phyloP scores from a whole-genome alignment of 2,329 filamentous ascomycete genomes.

The Calonectria fujianensis region DNA sequence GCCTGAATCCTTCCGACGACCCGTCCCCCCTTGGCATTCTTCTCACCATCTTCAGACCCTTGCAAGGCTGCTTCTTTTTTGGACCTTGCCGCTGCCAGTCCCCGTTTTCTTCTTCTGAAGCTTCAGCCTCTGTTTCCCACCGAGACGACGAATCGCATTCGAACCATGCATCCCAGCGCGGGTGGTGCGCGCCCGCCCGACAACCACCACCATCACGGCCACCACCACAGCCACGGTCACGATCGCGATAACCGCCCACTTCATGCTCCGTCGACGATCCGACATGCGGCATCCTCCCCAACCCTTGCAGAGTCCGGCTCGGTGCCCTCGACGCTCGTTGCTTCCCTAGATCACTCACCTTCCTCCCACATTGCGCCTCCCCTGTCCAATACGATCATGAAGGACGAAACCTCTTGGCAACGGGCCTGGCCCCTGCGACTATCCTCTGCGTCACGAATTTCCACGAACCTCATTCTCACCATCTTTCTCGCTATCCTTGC shows the following conservation, averaged over 20 bases:
- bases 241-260: conserved; percentile 42
- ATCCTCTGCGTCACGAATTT: conserved; percentile 43
- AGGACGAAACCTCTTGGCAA: conserved; percentile 34
- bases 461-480: conserved; percentile 58
- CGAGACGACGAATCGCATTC: conserved; percentile 33
- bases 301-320: conserved; percentile 45
- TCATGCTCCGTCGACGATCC: conserved; percentile 43
- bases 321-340: conserved; percentile 47
- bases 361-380: conserved; percentile 32
- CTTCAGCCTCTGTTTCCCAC: background rate
- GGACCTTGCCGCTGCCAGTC: background rate
- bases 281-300: conserved; percentile 51
- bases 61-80: conserved; percentile 21
- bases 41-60: conserved; percentile 23
- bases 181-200: conserved; percentile 47
- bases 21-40: conserved; percentile 23
- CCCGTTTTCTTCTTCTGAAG: background rate
- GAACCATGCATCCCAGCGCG: conserved; percentile 53
- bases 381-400: conserved; percentile 45
- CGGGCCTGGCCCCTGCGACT: conserved; percentile 47
- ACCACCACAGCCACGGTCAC: conserved; percentile 44
- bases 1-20: conserved; percentile 36
- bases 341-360: conserved; percentile 38
- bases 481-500: conserved; percentile 63
- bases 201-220: conserved; percentile 48